Evolutionary conservation across 2,329 filamentous ascomycete species (phyloP).

Genomic region (Amphichorda felina): DNA sequence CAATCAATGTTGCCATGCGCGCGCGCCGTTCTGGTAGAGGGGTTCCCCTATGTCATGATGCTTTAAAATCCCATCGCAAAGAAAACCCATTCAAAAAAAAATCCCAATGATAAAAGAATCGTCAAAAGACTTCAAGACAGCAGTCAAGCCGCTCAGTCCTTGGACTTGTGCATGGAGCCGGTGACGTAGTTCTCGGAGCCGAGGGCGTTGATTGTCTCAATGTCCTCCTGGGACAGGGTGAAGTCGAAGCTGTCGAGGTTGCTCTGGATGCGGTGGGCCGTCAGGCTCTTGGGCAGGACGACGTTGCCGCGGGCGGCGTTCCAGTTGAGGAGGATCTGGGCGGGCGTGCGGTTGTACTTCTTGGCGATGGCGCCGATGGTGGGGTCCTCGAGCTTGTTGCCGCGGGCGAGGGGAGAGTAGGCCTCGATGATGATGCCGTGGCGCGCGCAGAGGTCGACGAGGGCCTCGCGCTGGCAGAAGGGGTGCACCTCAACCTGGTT

Average conservation of each 20-base stretch:
- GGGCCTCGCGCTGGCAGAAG: constrained; percentile 51
- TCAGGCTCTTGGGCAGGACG: constrained; percentile 63
- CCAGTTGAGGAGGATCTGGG: constrained; percentile 70
- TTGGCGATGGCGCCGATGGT: constrained; percentile 49
- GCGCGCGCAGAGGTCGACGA: constrained; percentile 43
- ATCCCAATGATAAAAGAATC: background rate
- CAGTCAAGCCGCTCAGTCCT: constrained; percentile 14
- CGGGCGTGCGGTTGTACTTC: constrained; percentile 60
- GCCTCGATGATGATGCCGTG: constrained; percentile 44
- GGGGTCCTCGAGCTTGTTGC: constrained; percentile 37
- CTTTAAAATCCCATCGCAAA: background rate
- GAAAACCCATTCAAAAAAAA: background rate
- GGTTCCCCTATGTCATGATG: background rate
- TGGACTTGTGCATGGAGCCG: constrained; percentile 30
- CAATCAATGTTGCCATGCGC: too few species aligned
- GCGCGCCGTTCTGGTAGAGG: too few species aligned
- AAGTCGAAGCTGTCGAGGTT: constrained; percentile 55
- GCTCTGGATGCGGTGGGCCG: constrained; percentile 48
- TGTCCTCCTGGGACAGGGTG: constrained; percentile 46
- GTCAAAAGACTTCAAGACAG: background rate
- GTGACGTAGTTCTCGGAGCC: constrained; percentile 62
- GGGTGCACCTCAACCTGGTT: constrained; percentile 78
- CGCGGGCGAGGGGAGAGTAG: constrained; percentile 38
- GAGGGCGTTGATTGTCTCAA: constrained; percentile 49
- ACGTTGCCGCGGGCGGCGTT: constrained; percentile 64